Conservation (phyloP, 2,329 filamentous ascomycete genomes). For the Diaporthe longicolla region DNA sequence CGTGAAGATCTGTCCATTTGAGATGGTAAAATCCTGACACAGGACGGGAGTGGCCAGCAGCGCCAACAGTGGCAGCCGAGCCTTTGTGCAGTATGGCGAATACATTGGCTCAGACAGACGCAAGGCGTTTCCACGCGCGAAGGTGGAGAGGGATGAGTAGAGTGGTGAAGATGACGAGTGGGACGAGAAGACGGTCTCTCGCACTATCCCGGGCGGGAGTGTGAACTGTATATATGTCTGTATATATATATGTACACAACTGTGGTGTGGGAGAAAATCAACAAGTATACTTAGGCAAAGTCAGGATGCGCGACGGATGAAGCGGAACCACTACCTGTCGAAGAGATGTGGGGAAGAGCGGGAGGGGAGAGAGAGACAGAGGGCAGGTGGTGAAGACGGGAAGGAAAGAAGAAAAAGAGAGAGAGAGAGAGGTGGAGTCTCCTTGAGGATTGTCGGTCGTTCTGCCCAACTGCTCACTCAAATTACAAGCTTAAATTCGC, state of each 20-base stretch:
- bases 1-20: conserved; percentile 78
- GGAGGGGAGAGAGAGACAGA: no score
- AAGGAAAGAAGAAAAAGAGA: no score
- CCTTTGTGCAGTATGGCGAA: not conserved
- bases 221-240: conserved; percentile 4
- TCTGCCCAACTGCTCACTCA: not conserved
- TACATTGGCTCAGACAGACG: conserved; percentile 20
- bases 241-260: no score
- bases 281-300: not conserved
- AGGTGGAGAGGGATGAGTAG: conserved; percentile 3
- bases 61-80: conserved; percentile 48
- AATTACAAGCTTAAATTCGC: conserved; percentile 35
- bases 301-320: not conserved
- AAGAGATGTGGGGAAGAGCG: not conserved
- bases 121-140: not conserved
- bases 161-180: not conserved
- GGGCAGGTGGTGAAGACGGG: not conserved
- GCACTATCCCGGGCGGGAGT: not conserved
- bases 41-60: conserved; percentile 48
- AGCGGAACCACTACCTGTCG: not conserved
- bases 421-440: not conserved
- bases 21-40: conserved; percentile 67
- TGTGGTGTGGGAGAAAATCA: not conserved
- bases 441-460: not conserved
- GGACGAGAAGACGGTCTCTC: not conserved